These are phyloP conservation scores for Pyrenochaeta sp. DNA, from an alignment of 2,329 filamentous ascomycete species.

Conservation along the genomic window DNA sequence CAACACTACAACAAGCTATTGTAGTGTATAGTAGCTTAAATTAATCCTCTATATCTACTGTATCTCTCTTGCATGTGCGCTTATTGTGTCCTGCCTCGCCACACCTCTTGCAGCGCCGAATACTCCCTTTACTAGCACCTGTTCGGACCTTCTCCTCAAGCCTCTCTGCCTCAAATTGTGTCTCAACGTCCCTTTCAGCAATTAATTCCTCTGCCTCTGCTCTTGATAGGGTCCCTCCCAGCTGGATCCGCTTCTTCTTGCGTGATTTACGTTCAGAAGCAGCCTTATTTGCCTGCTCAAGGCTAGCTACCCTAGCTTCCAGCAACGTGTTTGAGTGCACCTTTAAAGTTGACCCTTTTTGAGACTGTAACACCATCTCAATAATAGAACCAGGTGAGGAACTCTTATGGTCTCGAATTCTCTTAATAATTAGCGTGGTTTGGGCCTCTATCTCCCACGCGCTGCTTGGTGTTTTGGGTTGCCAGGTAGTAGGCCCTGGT, in stretches of 20 bases:
- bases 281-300: conserved; percentile 6
- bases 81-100: conserved; percentile 12
- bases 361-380: conserved; percentile 7
- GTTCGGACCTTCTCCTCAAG: conserved; percentile 10
- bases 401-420: conserved; percentile 4
- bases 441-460: conserved; percentile 11
- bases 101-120: conserved; percentile 12
- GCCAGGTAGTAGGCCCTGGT: background rate
- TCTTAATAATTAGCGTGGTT: conserved; percentile 8
- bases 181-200: conserved; percentile 2
- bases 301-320: background rate
- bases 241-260: conserved; percentile 2
- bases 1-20: too few relatives aligned
- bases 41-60: background rate
- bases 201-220: background rate
- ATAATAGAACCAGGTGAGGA: conserved; percentile 11
- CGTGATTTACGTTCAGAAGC: background rate
- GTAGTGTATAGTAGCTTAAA: too few relatives aligned
- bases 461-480: conserved; percentile 12
- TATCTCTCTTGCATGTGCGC: conserved; percentile 11
- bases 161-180: background rate
- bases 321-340: conserved; percentile 12
- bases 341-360: conserved; percentile 12
- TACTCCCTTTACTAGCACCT: background rate
- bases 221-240: background rate